Percentiles rank a stretch among this genome's conserved stretches.
Conservation (phyloP, 2,329 filamentous ascomycete genomes). For the Exophiala sideris region DNA sequence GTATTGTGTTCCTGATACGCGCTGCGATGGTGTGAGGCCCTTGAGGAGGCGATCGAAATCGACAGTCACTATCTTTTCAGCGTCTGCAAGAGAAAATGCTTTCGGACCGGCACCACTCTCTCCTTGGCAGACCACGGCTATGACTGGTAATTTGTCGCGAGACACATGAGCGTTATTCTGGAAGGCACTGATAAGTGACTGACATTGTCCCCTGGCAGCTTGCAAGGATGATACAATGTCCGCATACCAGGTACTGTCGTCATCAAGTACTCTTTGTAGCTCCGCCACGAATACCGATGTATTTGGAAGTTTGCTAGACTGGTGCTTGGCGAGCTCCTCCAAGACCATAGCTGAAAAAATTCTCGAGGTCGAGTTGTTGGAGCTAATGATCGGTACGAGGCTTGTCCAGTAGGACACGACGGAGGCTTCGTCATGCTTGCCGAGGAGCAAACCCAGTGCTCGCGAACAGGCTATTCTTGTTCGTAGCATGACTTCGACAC, state of each 20-base stretch:
- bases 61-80: constrained; percentile 78
- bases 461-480: constrained; percentile 83
- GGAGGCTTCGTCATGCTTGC: constrained; percentile 62
- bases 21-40: constrained; percentile 80
- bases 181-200: constrained; percentile 86
- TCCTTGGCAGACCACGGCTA: constrained; percentile 91
- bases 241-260: constrained; percentile 76
- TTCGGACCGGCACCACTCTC: constrained; percentile 87
- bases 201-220: constrained; percentile 84
- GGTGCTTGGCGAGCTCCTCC: constrained; percentile 76
- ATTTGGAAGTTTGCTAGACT: constrained; percentile 35
- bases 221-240: constrained; percentile 89
- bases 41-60: constrained; percentile 90
- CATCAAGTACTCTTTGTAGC: constrained; percentile 74
- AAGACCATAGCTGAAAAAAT: constrained; percentile 77
- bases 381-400: constrained; percentile 67
- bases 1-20: constrained; percentile 75
- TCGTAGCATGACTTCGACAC: constrained; percentile 80
- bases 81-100: constrained; percentile 83
- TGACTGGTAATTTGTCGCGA: constrained; percentile 67
- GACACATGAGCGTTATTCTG: constrained; percentile 83
- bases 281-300: constrained; percentile 52
- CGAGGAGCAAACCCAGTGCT: constrained; percentile 82
- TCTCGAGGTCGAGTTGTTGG: constrained; percentile 79
- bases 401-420: constrained; percentile 56